Evolutionary conservation across 768 basidiomycete species (phyloP).

Genomic region (Leucogyrophana mollusca): DNA sequence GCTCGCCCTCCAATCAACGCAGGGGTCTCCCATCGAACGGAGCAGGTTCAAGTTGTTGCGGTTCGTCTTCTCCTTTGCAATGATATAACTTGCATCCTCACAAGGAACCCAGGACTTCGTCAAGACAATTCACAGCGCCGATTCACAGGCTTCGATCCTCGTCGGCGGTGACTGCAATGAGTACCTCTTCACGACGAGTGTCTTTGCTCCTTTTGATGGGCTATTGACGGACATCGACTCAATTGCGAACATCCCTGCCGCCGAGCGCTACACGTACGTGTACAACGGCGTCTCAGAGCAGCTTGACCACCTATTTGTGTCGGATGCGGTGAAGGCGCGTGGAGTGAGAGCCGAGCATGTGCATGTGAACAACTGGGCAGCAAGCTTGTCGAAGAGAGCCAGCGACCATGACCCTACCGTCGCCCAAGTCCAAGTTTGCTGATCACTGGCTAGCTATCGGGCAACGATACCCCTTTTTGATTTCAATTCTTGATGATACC

Average conservation of each 20-base stretch:
- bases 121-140: slow-evolving; percentile 37
- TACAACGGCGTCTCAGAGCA: slow-evolving; percentile 60
- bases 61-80: slow-evolving; percentile 31
- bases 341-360: slow-evolving; percentile 52
- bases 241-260: slow-evolving; percentile 42
- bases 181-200: slow-evolving; percentile 50
- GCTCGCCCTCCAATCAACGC: slow-evolving; percentile 59
- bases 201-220: slow-evolving; percentile 42
- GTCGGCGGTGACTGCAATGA: slow-evolving; percentile 66
- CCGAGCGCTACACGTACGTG: slow-evolving; percentile 61
- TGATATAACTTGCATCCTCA: neutral
- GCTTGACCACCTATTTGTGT: slow-evolving; percentile 59
- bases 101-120: slow-evolving; percentile 45
- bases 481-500: too few species aligned
- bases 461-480: too few species aligned
- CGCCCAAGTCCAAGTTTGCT: slow-evolving; percentile 48
- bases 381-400: slow-evolving; percentile 37
- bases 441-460: neutral
- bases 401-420: slow-evolving; percentile 67
- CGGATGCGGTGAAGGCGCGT: slow-evolving; percentile 40
- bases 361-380: slow-evolving; percentile 60
- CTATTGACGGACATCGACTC: slow-evolving; percentile 51
- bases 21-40: slow-evolving; percentile 44
- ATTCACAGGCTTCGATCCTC: slow-evolving; percentile 47
- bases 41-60: slow-evolving; percentile 49